Base-by-base conservation (phyloP, 345 rosid species). In the Arabis hirsuta region DNA sequence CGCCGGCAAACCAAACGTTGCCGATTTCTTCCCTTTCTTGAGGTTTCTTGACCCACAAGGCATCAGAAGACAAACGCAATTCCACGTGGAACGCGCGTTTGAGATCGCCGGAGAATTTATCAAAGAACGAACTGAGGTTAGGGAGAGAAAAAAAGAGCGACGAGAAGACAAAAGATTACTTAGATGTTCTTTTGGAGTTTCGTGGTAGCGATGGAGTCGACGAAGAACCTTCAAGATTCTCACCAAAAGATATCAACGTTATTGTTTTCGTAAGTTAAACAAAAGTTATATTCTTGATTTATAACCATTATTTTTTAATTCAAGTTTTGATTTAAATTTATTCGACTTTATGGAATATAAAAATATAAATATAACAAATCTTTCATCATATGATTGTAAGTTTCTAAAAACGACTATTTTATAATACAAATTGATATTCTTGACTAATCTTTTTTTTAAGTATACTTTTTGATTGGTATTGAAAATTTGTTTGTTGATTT, bases 141-240 rank as follows among this genome's bases (percentile, higher is more conserved):
- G 46, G 70, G 65, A 43, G 29, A 60, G 12, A 4, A 36, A 36
- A n/a, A 34, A 8, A 1, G 0, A 69, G 46, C 34, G 67, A 73
- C 27, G 85, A 71, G 47, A 79, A 70, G 44, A 77, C 42, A 12
- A 88, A 83, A 42, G 98, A 92, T 55, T 92, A 78, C 60, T 38
- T 92, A 19, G 95, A 92, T 70, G 95, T 88, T 65, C 86, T 92
- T 67, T 66, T 92, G 86, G 95, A 80, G 69, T 92, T 90, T 64
- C 89, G 84, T 0, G 92, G 97, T 10, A 44, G 57, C 24, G 81
- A 82, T 73, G 84, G 84, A 16, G 67, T 24, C 9, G 83, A 84
- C 50, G 78, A 84, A 5, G 88, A 82, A 78, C 77, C 89, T 4
- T 45, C 78, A 2, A 75, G 8, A 13, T 88, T 92, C 71, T 82